These are phyloP conservation scores for Letharia columbiana DNA, from an alignment of 495 filamentous ascomycete species.

Conservation along the genomic window DNA sequence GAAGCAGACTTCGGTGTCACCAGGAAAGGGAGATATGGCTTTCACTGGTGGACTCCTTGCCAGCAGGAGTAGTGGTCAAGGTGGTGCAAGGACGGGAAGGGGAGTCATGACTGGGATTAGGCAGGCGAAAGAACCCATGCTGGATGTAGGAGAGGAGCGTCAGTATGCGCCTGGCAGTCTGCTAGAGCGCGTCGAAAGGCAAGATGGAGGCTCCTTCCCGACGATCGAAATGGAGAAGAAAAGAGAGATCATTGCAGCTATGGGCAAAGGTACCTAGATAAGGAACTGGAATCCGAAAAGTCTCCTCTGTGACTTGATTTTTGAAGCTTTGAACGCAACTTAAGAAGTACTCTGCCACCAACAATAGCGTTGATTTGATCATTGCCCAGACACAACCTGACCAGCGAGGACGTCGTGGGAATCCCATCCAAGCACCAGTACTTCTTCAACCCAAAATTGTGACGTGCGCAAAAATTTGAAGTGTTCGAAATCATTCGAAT, in stretches of 20 bases:
- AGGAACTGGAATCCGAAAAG: not conserved
- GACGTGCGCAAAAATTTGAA: too few species aligned
- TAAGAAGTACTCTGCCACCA: not conserved
- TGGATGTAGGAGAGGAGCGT: constrained; percentile 44
- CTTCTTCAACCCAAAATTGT: not conserved
- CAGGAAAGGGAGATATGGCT: constrained; percentile 10
- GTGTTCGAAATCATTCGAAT: too few species aligned
- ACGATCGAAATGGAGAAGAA: constrained; percentile 30
- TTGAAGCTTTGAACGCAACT: not conserved
- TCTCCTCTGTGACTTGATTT: not conserved
- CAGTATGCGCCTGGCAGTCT: constrained; percentile 50
- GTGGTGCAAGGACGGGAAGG: constrained; percentile 34
- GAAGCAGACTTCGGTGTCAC: constrained; percentile 23
- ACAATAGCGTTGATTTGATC: not conserved
- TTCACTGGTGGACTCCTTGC: constrained; percentile 28
- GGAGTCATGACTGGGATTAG: constrained; percentile 47
- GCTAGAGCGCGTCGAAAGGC: constrained; percentile 33
- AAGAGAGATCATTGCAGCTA: constrained; percentile 24
- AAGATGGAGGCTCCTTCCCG: constrained; percentile 9
- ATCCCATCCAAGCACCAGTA: not conserved
- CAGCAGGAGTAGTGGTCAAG: constrained; percentile 25
- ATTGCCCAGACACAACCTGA: not conserved
- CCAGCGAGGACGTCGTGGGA: not conserved
- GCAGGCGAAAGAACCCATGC: constrained; percentile 45
- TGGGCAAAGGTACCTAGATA: constrained; percentile 20